phyloP scores from a whole-genome alignment of 2,329 filamentous ascomycete genomes.

The Phaeomoniella chlamydospora region DNA sequence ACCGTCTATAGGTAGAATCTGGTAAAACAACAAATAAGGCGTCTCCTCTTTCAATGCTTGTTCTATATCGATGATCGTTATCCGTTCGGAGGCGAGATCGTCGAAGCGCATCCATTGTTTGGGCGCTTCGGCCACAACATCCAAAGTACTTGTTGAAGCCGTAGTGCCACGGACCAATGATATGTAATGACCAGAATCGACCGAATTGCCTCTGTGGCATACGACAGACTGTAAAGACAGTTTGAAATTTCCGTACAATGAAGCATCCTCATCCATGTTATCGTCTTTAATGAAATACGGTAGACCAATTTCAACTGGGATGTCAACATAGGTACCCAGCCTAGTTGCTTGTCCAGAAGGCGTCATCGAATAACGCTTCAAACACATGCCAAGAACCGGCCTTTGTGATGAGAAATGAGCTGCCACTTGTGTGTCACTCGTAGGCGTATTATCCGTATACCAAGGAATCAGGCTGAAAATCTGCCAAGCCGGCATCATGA shows the following conservation, averaged over 20 bases:
- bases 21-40: constrained; percentile 90
- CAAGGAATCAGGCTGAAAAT: constrained; percentile 85
- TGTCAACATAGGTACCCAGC: constrained; percentile 76
- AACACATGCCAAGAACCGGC: constrained; percentile 79
- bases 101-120: constrained; percentile 86
- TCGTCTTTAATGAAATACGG: constrained; percentile 86
- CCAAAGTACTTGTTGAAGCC: constrained; percentile 14
- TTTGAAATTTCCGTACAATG: constrained; percentile 78
- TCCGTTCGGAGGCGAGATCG: constrained; percentile 60
- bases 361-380: constrained; percentile 77
- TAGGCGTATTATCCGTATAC: constrained; percentile 58
- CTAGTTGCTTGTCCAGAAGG: constrained; percentile 53
- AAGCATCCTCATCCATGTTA: constrained; percentile 49
- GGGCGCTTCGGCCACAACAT: constrained; percentile 43
- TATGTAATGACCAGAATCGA: constrained; percentile 86
- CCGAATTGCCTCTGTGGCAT: constrained; percentile 74
- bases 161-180: constrained; percentile 63
- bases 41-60: constrained; percentile 70
- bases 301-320: constrained; percentile 67
- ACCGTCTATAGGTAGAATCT: constrained; percentile 76
- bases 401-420: constrained; percentile 69
- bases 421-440: constrained; percentile 66
- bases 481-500: constrained; percentile 93
- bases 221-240: constrained; percentile 81
- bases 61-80: constrained; percentile 64